Conservation (phyloP, 163 green algal genomes). For the Chloromonas sp. region DNA sequence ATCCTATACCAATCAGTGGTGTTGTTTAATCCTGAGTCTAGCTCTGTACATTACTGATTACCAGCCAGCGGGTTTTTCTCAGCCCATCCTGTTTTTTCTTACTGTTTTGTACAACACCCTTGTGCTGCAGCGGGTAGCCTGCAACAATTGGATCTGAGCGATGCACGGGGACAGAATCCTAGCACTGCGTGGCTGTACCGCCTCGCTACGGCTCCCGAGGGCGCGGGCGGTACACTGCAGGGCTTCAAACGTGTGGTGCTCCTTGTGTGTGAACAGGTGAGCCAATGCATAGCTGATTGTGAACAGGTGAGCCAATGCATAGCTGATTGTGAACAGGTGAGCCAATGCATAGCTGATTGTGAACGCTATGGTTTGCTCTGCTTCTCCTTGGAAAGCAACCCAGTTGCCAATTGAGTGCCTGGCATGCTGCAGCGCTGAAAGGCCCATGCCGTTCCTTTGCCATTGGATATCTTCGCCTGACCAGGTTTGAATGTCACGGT, state of each 20-base stretch:
- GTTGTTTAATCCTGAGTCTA: too few relatives aligned
- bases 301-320: slow-evolving; percentile 3
- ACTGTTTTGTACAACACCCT: background rate
- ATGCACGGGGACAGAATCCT: background rate
- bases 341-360: background rate
- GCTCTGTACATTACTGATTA: too few relatives aligned
- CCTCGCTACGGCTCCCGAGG: background rate
- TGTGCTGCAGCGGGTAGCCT: background rate
- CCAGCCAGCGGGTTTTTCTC: too few relatives aligned
- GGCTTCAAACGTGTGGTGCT: slow-evolving; percentile 5
- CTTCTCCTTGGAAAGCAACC: too few relatives aligned
- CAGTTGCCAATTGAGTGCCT: too few relatives aligned
- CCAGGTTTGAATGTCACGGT: too few relatives aligned
- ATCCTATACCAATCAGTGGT: too few relatives aligned
- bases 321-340: slow-evolving; percentile 2
- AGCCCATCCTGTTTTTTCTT: too few relatives aligned
- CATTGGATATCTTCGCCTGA: too few relatives aligned
- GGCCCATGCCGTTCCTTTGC: too few relatives aligned
- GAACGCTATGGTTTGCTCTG: background rate
- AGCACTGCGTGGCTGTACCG: slow-evolving; percentile 1
- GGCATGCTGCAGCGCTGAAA: too few relatives aligned
- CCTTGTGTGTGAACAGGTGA: slow-evolving; percentile 5
- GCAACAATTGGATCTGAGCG: slow-evolving; percentile 5
- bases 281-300: background rate
- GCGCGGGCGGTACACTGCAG: background rate